Percentiles rank a stretch among this genome's conserved stretches.
Conservation (phyloP, 2,329 filamentous ascomycete genomes). For the Pseudodiploospora longispora region DNA sequence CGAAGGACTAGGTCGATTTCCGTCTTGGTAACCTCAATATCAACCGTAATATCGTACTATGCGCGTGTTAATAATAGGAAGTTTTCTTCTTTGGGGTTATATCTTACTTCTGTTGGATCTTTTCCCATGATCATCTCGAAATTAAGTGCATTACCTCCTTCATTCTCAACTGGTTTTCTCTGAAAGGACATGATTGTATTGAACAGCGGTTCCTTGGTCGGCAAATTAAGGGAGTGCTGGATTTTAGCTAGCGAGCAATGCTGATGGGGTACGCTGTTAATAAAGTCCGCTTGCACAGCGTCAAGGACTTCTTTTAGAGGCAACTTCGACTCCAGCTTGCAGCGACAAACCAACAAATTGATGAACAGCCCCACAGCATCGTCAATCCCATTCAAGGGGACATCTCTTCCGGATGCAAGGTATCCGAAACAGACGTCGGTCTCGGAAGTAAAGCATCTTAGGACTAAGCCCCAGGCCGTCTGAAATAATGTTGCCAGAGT, state of each 20-base stretch:
- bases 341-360: conserved; percentile 47
- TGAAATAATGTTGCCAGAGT: conserved; percentile 44
- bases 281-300: conserved; percentile 31
- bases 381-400: conserved; percentile 9
- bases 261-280: conserved; percentile 39
- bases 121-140: neutral
- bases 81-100: neutral
- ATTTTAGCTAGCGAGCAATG: conserved; percentile 35
- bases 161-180: neutral
- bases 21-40: neutral
- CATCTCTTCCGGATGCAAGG: conserved; percentile 15
- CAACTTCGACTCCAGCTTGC: conserved; percentile 21
- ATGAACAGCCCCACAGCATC: conserved; percentile 16
- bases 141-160: neutral
- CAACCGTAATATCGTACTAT: neutral
- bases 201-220: neutral
- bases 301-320: conserved; percentile 14
- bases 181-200: conserved; percentile 4
- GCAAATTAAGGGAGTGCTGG: neutral
- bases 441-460: conserved; percentile 37
- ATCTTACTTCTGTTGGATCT: conserved; percentile 1
- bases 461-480: conserved; percentile 42
- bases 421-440: conserved; percentile 43
- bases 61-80: neutral
- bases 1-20: neutral